Conservation (phyloP, 169 alveolate genomes). For the Ichthyophthirius multifiliis region DNA sequence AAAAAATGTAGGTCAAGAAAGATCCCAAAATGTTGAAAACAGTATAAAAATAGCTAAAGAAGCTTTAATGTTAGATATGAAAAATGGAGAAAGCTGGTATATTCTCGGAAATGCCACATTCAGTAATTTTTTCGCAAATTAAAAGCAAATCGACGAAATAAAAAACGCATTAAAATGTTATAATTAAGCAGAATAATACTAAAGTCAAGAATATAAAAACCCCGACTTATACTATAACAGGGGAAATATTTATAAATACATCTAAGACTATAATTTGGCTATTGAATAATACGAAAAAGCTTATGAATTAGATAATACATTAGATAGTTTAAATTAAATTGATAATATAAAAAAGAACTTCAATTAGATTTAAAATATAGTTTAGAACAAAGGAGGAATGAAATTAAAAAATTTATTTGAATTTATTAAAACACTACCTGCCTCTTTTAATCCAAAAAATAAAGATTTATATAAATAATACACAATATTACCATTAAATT, state of each 20-base stretch:
- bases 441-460: background rate
- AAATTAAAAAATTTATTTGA: no score
- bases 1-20: background rate
- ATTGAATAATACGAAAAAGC: background rate
- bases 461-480: background rate
- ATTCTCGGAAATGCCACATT: background rate
- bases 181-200: background rate
- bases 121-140: background rate
- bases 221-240: background rate
- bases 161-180: background rate
- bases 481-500: background rate
- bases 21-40: background rate
- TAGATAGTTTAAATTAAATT: background rate
- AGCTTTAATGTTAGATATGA: background rate
- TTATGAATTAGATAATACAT: background rate
- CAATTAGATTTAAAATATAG: background rate
- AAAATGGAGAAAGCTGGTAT: background rate
- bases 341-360: background rate
- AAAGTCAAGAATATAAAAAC: background rate
- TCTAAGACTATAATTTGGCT: background rate
- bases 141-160: background rate
- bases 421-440: background rate
- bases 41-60: background rate
- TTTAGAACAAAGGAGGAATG: background rate
- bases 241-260: background rate